Base-by-base conservation (phyloP, 1,139 yeast genomes). In the Geotrichum klebahnii region DNA sequence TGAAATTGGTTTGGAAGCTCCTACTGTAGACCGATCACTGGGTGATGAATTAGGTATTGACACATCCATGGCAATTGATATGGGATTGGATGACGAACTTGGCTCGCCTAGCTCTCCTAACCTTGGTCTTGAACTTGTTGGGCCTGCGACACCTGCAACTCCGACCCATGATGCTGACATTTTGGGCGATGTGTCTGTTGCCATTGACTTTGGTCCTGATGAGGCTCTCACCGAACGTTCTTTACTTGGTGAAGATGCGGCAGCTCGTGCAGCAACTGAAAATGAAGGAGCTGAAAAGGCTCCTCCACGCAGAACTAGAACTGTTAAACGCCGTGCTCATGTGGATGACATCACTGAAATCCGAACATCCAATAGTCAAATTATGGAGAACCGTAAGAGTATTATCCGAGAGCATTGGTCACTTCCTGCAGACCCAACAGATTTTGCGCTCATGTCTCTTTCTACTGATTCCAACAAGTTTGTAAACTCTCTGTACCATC, bases 371-470 rank as follows among this genome's bases (percentile, higher is more conserved):
- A 49, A 46, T 22, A 19, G 14, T 17, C 51, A 35, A 14, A 39
- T 50, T 22, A 29, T 36, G 38, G 44, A 44, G 32, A 50, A 54
- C 34, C 37, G 55, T 29, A 46, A 51, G n/a, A 33, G 47, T 3
- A 57, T 57, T 26, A 35, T 50, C 10, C 49, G 50, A 12, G 50
- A 53, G 17, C 55, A 51, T 12, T 50, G 56, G 2, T 19, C 37
- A 29, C 53, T 58, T 6, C 59, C 61, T 1, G 49, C 46, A 5
- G 54, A 57, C 39, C 53, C 52, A 3, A 48, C 48, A 17, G 53
- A 33, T 10, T 53, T 51, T 48, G 55, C 57, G 2, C 34, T 57
- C 37, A 34, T 53, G 31, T 23, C 48, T 1, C 40, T 57, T 41
- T 43, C 53, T 2, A 37, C 39, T 8, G 50, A 55, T 32, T 44